Percentiles rank a stretch among this genome's conserved stretches.
phyloP scores from a whole-genome alignment of 805 yeast species.

The Starmerella vitae region DNA sequence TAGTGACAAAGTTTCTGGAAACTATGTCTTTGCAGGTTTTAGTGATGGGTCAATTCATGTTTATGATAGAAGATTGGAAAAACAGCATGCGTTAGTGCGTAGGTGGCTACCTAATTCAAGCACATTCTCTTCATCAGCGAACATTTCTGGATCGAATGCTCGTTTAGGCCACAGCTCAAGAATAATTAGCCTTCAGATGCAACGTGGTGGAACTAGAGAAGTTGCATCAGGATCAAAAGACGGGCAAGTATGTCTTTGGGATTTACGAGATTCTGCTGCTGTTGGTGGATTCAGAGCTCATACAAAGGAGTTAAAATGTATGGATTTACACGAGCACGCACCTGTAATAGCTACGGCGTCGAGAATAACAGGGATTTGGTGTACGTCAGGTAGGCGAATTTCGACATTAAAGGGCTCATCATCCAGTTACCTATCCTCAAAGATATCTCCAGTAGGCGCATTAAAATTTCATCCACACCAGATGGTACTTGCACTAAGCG shows the following conservation, averaged over 20 bases:
- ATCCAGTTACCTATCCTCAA: constrained; percentile 25
- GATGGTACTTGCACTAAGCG: constrained; percentile 81
- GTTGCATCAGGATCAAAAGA: constrained; percentile 65
- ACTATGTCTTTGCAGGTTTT: constrained; percentile 80
- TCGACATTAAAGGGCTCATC: constrained; percentile 36
- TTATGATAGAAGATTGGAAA: constrained; percentile 76
- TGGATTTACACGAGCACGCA: constrained; percentile 90
- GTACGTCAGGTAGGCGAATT: constrained; percentile 67
- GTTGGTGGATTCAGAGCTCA: constrained; percentile 52
- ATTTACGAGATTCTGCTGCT: constrained; percentile 56
- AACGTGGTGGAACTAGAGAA: constrained; percentile 90
- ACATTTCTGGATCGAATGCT: background rate
- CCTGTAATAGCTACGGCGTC: constrained; percentile 86
- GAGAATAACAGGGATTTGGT: constrained; percentile 64
- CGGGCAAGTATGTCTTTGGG: constrained; percentile 83
- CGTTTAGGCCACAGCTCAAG: constrained; percentile 33
- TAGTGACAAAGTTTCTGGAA: constrained; percentile 91
- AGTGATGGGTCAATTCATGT: constrained; percentile 81
- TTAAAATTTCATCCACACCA: constrained; percentile 83
- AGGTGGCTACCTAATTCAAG: constrained; percentile 45
- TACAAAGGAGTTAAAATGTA: constrained; percentile 43
- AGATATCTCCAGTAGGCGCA: constrained; percentile 42
- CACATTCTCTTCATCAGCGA: too few species aligned
- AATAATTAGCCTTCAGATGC: constrained; percentile 78
- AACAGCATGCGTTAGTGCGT: constrained; percentile 73